A percentile compares a stretch with the other conserved stretches of the same genome.
Conservation (phyloP, 305 asterid species). For the Rubia tinctorum region DNA sequence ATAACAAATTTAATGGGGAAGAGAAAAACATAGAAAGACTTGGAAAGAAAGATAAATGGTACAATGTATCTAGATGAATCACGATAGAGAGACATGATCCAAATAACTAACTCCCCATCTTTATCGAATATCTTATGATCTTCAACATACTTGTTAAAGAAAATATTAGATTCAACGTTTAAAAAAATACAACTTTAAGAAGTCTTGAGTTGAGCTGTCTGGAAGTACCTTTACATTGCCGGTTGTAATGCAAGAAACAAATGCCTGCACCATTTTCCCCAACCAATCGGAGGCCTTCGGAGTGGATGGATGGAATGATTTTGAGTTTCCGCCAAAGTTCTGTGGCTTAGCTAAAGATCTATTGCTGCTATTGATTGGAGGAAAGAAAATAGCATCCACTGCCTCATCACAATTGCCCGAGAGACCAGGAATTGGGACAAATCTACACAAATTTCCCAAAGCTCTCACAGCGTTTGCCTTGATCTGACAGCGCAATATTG, state of each 20-base stretch:
- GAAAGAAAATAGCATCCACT: constrained; percentile 20
- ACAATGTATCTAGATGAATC: neutral
- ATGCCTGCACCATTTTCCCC: constrained; percentile 86
- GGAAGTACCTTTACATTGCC: constrained; percentile 87
- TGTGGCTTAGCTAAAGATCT: constrained; percentile 26
- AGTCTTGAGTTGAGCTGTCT: neutral
- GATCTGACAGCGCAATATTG: constrained; percentile 36
- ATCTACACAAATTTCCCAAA: constrained; percentile 84
- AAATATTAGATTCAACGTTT: neutral
- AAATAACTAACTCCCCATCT: neutral
- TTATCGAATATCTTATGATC: neutral
- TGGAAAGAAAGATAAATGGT: neutral
- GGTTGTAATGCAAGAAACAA: constrained; percentile 91
- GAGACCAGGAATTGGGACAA: constrained; percentile 45
- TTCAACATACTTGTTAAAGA: neutral
- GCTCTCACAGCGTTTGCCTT: constrained; percentile 99
- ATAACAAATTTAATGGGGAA: neutral
- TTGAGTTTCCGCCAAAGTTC: constrained; percentile 33
- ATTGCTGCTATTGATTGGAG: constrained; percentile 19
- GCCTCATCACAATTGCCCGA: constrained; percentile 30
- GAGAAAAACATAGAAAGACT: neutral
- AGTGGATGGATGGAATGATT: constrained; percentile 29
- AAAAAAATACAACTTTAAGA: neutral
- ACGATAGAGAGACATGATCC: neutral
- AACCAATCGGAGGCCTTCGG: constrained; percentile 53